Evolutionary conservation across 2,329 filamentous ascomycete species (phyloP).

Genomic region (Xylariaceae sp.): DNA sequence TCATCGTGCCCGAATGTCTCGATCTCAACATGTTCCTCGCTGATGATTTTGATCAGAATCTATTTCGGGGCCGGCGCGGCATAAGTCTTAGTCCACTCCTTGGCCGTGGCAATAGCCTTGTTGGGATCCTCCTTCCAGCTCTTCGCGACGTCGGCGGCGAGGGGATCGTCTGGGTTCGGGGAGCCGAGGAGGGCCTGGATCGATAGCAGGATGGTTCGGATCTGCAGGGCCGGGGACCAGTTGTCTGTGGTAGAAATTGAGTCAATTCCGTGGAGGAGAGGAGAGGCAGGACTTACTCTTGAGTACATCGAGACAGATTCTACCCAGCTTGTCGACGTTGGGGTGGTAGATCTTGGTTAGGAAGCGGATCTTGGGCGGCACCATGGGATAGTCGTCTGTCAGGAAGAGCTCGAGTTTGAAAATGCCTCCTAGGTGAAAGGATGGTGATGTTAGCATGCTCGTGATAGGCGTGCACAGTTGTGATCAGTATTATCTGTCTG

Average conservation of each 20-base stretch:
- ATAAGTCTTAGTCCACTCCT: constrained; percentile 85
- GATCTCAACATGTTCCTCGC: constrained; percentile 2
- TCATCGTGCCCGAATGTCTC: background rate
- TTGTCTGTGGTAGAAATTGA: constrained; percentile 60
- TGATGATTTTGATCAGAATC: too few species aligned
- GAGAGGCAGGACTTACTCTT: constrained; percentile 64
- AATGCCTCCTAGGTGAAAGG: constrained; percentile 75
- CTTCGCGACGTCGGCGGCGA: constrained; percentile 96
- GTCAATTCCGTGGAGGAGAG: background rate
- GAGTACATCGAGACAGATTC: constrained; percentile 93
- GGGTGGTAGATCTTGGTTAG: constrained; percentile 99
- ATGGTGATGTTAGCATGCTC: too few species aligned
- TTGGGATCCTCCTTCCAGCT: constrained; percentile 96
- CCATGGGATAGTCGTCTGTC: constrained; percentile 99
- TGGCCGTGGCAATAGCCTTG: constrained; percentile 86
- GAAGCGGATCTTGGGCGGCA: constrained; percentile 95
- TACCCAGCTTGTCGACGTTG: constrained; percentile 95
- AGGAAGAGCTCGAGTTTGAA: constrained; percentile 98
- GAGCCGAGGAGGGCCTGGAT: constrained; percentile 95
- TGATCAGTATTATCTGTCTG: background rate
- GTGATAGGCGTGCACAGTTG: too few species aligned
- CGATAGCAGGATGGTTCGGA: constrained; percentile 95
- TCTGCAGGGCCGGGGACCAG: constrained; percentile 97
- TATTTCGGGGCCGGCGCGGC: constrained; percentile 51
- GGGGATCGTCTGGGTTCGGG: constrained; percentile 96